phyloP scores from a whole-genome alignment of 192 early-diverging fungal genomes.

The Umbelopsis ramanniana region DNA sequence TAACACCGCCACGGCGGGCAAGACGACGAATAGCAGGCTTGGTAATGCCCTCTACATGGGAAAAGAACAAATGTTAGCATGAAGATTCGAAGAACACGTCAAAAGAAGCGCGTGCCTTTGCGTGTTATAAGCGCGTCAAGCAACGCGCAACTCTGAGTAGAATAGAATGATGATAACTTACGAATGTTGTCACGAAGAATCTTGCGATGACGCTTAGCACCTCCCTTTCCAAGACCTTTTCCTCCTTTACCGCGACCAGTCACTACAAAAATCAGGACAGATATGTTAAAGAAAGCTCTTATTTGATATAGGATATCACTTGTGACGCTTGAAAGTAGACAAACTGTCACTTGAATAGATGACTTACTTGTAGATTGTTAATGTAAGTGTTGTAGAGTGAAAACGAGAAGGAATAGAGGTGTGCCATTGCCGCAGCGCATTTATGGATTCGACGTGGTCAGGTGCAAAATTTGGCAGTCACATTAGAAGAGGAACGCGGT shows the following conservation, averaged over 20 bases:
- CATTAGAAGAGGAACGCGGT: not conserved
- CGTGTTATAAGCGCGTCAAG: not conserved
- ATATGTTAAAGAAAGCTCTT: not conserved
- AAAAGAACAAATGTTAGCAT: not conserved
- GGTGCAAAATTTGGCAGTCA: constrained; percentile 6
- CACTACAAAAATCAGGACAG: constrained; percentile 58
- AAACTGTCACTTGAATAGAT: not conserved
- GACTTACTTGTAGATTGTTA: constrained; percentile 22
- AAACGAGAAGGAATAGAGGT: not conserved
- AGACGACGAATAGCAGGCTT: constrained; percentile 88
- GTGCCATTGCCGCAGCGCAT: not conserved
- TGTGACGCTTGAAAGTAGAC: too few species aligned
- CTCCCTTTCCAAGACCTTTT: constrained; percentile 99
- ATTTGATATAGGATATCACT: not conserved
- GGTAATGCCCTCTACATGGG: constrained; percentile 36
- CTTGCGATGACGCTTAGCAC: constrained; percentile 99
- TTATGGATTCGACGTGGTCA: not conserved
- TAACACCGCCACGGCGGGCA: constrained; percentile 99
- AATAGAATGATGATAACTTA: not conserved
- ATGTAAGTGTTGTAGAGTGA: not conserved
- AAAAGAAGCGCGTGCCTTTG: not conserved
- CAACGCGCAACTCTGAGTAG: not conserved
- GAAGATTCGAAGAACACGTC: not conserved
- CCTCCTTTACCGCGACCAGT: constrained; percentile 99
- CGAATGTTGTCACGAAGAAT: constrained; percentile 99